Percentiles rank a stretch among this genome's conserved stretches.
Conservation (phyloP, 2,329 filamentous ascomycete genomes). For the Paraconiothyrium sp. region DNA sequence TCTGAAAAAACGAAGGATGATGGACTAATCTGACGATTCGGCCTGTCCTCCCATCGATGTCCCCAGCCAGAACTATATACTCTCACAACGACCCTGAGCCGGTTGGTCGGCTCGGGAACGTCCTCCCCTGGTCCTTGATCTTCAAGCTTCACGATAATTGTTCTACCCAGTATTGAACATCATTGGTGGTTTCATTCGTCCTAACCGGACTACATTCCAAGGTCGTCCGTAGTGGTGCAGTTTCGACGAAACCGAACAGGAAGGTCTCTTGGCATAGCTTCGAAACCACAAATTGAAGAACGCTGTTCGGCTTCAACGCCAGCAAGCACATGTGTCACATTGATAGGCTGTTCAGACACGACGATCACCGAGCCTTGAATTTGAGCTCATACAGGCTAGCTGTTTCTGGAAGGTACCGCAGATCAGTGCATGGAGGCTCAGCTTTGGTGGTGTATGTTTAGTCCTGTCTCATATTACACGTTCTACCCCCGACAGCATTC, state of each 20-base stretch:
- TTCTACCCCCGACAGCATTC: background rate
- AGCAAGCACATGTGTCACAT: constrained; percentile 9
- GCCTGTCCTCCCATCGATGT: background rate
- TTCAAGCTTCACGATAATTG: background rate
- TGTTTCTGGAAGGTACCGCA: constrained; percentile 8
- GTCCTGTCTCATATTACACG: background rate
- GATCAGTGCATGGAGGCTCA: background rate
- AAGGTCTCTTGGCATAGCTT: background rate
- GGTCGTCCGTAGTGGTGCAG: too few species aligned
- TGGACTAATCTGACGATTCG: constrained; percentile 4
- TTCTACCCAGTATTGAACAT: background rate
- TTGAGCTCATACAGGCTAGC: constrained; percentile 7
- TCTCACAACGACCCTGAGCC: background rate
- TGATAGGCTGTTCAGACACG: constrained; percentile 12
- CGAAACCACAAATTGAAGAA: background rate
- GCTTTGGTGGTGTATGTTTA: background rate
- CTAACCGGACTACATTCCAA: too few species aligned
- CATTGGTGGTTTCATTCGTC: too few species aligned
- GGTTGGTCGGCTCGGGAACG: background rate
- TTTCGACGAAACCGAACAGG: background rate
- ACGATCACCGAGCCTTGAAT: constrained; percentile 4
- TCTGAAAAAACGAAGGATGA: constrained; percentile 1
- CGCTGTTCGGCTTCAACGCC: constrained; percentile 8
- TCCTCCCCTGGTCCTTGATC: background rate
- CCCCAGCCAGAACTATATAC: constrained; percentile 5